phyloP scores from a whole-genome alignment of 352 stramenopile species.

The Globisporangium apiculatum region DNA sequence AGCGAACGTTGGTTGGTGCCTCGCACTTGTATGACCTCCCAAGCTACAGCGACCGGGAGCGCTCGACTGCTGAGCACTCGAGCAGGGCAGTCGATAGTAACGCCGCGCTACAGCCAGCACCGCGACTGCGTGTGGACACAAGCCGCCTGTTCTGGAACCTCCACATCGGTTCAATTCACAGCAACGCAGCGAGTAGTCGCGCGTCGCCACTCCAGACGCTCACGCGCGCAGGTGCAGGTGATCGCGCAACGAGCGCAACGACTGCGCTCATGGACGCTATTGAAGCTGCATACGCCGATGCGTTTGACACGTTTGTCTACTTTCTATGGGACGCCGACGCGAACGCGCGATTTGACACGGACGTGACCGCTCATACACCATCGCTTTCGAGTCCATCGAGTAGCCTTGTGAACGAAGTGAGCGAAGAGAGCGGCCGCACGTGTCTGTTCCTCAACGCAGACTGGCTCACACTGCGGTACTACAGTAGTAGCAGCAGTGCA shows the following conservation, averaged over 20 bases:
- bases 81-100: too few species aligned
- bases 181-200: too few species aligned
- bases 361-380: background rate
- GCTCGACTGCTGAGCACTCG: too few species aligned
- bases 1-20: too few species aligned
- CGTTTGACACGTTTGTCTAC: slow-evolving; percentile 51
- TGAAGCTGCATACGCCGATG: slow-evolving; percentile 27
- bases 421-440: slow-evolving; percentile 30
- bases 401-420: slow-evolving; percentile 16
- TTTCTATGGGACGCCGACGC: slow-evolving; percentile 23
- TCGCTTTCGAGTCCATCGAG: background rate
- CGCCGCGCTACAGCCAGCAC: too few species aligned
- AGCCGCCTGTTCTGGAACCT: slow-evolving; percentile 55
- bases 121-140: slow-evolving; percentile 2
- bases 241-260: slow-evolving; percentile 16
- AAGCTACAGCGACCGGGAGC: background rate
- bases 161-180: slow-evolving; percentile 19
- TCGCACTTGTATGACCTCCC: background rate
- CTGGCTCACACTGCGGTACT: background rate
- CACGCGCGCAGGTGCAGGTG: slow-evolving; percentile 4
- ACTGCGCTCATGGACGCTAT: slow-evolving; percentile 23
- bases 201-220: background rate
- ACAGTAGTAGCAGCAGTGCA: background rate
- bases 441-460: slow-evolving; percentile 21
- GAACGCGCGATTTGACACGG: slow-evolving; percentile 10